Conservation (phyloP, 345 rosid species). For the Citrus hindsii region DNA sequence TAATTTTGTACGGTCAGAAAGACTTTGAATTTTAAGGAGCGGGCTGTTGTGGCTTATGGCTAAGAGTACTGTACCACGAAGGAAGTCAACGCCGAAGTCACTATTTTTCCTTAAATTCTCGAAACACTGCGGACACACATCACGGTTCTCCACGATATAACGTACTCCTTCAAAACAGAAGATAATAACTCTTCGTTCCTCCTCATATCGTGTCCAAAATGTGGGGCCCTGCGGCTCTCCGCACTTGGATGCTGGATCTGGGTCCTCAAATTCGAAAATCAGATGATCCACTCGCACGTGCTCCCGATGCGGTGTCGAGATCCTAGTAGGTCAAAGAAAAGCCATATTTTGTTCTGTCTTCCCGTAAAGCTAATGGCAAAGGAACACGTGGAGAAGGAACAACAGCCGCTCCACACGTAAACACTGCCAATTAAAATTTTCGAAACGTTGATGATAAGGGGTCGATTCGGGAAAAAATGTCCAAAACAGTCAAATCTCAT, state of each 20-base stretch:
- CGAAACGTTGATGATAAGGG: conserved; percentile 5
- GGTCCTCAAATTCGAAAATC: conserved; percentile 3
- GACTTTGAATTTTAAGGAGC: background rate
- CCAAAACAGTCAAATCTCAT: background rate
- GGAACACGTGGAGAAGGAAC: background rate
- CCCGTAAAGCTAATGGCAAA: background rate
- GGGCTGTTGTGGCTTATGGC: background rate
- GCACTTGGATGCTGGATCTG: conserved; percentile 26
- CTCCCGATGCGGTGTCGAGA: background rate
- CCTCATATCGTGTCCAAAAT: background rate
- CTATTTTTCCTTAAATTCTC: background rate
- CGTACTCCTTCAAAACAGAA: background rate
- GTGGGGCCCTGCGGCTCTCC: conserved; percentile 8
- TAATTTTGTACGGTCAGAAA: conserved; percentile 9
- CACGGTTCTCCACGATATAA: background rate
- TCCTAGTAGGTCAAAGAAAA: background rate
- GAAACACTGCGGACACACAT: background rate
- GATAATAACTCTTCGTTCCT: background rate
- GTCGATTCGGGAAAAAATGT: background rate
- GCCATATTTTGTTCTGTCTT: background rate
- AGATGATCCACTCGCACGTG: background rate
- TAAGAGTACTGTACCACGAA: background rate
- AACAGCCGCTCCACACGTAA: background rate
- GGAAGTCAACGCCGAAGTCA: conserved; percentile 5
- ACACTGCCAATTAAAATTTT: background rate